Conservation (phyloP, 148 eudicot genomes). For the Hydrangea macrophylla region DNA sequence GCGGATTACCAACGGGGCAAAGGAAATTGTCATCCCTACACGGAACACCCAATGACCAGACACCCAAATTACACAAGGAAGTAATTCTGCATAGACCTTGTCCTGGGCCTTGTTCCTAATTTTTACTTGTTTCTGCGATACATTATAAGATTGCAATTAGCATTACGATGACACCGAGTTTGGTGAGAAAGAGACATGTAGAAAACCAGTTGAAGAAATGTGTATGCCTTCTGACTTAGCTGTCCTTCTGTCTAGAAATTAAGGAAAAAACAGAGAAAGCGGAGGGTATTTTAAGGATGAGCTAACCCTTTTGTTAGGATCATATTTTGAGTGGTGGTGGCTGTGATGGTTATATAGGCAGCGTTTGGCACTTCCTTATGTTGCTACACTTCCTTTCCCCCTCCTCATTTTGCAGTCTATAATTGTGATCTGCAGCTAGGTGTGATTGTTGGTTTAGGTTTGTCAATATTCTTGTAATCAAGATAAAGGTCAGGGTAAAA, state of each 20-base stretch:
- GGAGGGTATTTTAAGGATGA: slow-evolving; percentile 30
- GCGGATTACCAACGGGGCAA: no score
- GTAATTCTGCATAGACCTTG: slow-evolving; percentile 27
- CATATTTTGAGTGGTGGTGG: slow-evolving; percentile 34
- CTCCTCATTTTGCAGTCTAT: slow-evolving; percentile 32
- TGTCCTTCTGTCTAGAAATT: slow-evolving; percentile 31
- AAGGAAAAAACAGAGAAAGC: slow-evolving; percentile 17
- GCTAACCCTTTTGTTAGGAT: slow-evolving; percentile 55
- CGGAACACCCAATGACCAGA: slow-evolving; percentile 73
- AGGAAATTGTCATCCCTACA: no score
- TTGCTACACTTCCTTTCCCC: background rate
- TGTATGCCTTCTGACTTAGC: slow-evolving; percentile 61
- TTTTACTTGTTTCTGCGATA: slow-evolving; percentile 31
- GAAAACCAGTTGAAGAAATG: slow-evolving; percentile 23
- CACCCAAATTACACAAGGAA: slow-evolving; percentile 23
- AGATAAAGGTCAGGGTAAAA: slow-evolving; percentile 28
- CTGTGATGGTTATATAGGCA: slow-evolving; percentile 62
- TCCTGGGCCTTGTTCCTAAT: slow-evolving; percentile 10
- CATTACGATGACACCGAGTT: slow-evolving; percentile 30
- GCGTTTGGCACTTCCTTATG: slow-evolving; percentile 28
- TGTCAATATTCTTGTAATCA: slow-evolving; percentile 59
- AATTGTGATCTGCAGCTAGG: slow-evolving; percentile 54
- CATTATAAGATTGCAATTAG: slow-evolving; percentile 45
- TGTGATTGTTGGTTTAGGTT: slow-evolving; percentile 51
- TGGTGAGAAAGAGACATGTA: background rate